These are phyloP conservation scores for Avena eriantha DNA, from an alignment of 176 grass and related monocot genomes.

Conservation along the genomic window DNA sequence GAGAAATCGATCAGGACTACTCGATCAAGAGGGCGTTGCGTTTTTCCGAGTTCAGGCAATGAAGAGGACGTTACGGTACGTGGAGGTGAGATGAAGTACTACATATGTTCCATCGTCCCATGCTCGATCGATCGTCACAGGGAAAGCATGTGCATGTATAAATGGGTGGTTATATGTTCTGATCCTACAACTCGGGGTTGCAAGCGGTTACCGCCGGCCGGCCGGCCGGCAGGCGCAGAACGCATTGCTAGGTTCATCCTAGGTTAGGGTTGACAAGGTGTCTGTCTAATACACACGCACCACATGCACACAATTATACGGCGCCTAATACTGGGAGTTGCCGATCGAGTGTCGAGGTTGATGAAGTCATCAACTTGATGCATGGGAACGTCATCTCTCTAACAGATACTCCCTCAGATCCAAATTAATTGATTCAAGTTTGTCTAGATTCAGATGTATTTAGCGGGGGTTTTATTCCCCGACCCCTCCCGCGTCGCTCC, in stretches of 20 bases:
- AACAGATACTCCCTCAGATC: too few species aligned
- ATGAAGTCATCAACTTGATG: too few species aligned
- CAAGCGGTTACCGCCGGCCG: not conserved
- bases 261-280: too few species aligned
- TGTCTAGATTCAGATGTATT: too few species aligned
- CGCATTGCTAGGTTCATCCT: not conserved
- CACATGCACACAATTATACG: too few species aligned
- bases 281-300: too few species aligned
- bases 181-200: not conserved
- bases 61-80: conserved; percentile 17
- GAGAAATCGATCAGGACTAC: not conserved
- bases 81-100: conserved; percentile 35
- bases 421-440: too few species aligned
- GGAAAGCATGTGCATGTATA: not conserved
- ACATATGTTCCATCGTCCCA: conserved; percentile 36
- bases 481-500: too few species aligned
- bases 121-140: not conserved
- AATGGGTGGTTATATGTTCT: not conserved
- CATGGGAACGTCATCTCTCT: too few species aligned
- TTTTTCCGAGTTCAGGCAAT: not conserved
- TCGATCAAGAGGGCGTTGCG: not conserved
- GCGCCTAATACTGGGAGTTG: too few species aligned
- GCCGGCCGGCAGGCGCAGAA: not conserved
- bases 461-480: too few species aligned
- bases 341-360: too few species aligned